Conservation (phyloP, 306 rosid species). For the Alnus glutinosa region DNA sequence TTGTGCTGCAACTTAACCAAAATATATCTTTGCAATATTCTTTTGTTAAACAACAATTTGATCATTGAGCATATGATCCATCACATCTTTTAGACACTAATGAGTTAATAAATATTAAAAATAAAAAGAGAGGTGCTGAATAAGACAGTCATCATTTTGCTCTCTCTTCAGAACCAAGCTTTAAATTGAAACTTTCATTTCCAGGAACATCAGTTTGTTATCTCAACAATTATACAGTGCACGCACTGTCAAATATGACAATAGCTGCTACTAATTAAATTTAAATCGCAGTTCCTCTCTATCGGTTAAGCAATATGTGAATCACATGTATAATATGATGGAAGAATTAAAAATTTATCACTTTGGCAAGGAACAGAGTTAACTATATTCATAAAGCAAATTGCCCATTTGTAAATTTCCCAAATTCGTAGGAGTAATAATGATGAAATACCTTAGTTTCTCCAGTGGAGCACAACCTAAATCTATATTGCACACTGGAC, state of each 20-base stretch:
- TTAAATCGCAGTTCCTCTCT: neutral
- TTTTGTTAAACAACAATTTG: too few species aligned
- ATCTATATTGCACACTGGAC: conserved; percentile 60
- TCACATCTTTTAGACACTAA: too few species aligned
- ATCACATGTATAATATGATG: neutral
- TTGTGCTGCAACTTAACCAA: too few species aligned
- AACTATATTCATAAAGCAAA: conserved; percentile 2
- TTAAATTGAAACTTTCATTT: neutral
- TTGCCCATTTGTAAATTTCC: neutral
- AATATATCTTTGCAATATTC: too few species aligned
- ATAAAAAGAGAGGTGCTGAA: neutral
- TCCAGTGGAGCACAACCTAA: conserved; percentile 63
- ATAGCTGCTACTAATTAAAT: neutral
- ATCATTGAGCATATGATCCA: too few species aligned
- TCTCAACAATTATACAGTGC: neutral
- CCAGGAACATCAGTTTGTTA: neutral
- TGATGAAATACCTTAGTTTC: conserved; percentile 50
- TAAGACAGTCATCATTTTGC: neutral
- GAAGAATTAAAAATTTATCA: neutral
- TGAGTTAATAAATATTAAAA: too few species aligned
- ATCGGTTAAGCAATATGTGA: neutral
- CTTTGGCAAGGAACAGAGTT: neutral
- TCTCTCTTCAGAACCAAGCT: neutral
- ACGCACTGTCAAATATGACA: neutral
- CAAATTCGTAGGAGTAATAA: conserved; percentile 4